Evolutionary conservation across 1,139 yeast genomes (phyloP), one percentile per base, ranked within the genome.

Genomic region (Debaryomyces nepalensis): DNA sequence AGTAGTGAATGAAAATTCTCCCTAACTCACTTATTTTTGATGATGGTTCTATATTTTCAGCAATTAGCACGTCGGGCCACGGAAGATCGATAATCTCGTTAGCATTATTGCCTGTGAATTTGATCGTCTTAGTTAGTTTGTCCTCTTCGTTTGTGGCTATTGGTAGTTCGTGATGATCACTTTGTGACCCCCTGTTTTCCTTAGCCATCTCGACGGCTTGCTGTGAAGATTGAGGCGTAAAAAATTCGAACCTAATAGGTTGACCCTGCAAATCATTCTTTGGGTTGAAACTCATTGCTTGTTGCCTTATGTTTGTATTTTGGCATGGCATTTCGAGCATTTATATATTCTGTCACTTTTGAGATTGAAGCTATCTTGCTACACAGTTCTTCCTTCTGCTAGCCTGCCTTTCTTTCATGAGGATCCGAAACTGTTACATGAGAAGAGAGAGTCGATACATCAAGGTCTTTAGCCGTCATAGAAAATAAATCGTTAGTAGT

Each of bases 401-500:
- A 22, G 10, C 26, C 30, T 24, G 12, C 8, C 15, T 24, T 34
- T 26, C 19, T 20, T 22, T 34, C 22, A 4, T 11, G 14, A 15
- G 40, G 12, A 7, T 37, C 40, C 15, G 40, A 15, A 12, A 31
- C 23, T 6, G 27, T 24, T 10, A 37, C 40, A 23, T 37, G 34
- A n/a, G 40, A 30, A 23, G 40, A 19, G 19, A 37, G 18, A 8
- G 40, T 37, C 15, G 18, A 42, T 5, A 34, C 7, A 14, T 44
- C 47, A 12, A 39, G 24, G 21, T 42, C 43, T 14, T 39, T 26
- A 5, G 38, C 35, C n/a, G 32, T 30, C n/a, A 39, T 24, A 4
- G 45, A 42, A 34, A 44, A 44, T 30, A 44, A 36, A 11, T 44
- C 47, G 26, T 39, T 29, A 3, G 45, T 43, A 12, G 34, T 31